Conservation (phyloP, 768 basidiomycete genomes). For the Boletus edulis region DNA sequence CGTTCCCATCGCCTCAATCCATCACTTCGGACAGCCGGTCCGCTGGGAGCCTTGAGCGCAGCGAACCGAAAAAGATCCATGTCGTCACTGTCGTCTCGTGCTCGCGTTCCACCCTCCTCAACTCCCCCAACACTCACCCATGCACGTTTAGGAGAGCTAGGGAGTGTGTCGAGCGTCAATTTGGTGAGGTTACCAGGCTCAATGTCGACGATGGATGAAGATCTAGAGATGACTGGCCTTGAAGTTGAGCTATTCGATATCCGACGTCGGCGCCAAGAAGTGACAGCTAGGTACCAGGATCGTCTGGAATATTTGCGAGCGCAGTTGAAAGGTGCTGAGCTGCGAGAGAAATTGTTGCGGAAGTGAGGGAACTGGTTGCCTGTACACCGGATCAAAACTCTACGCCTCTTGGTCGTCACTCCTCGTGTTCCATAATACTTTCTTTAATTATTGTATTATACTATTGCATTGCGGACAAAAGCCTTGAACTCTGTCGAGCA, state of each 20-base stretch:
- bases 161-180: slow-evolving; percentile 47
- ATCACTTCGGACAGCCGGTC: slow-evolving; percentile 34
- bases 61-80: slow-evolving; percentile 56
- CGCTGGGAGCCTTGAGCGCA: slow-evolving; percentile 27
- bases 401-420: slow-evolving; percentile 3
- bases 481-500: too few species aligned
- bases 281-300: slow-evolving; percentile 67
- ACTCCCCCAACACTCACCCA: slow-evolving; percentile 30
- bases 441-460: not conserved
- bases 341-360: slow-evolving; percentile 77
- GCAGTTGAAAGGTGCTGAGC: slow-evolving; percentile 77
- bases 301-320: slow-evolving; percentile 80
- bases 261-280: slow-evolving; percentile 65
- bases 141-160: slow-evolving; percentile 31
- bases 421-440: slow-evolving; percentile 15
- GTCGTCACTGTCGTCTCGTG: slow-evolving; percentile 57
- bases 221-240: slow-evolving; percentile 34
- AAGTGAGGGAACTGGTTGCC: slow-evolving; percentile 36
- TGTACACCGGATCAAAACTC: not conserved
- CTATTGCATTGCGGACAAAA: not conserved
- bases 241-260: slow-evolving; percentile 70
- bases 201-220: slow-evolving; percentile 30
- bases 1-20: slow-evolving; percentile 43
- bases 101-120: slow-evolving; percentile 35
- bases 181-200: slow-evolving; percentile 42